Evolutionary conservation across 345 rosid species (phyloP).

Genomic region (Cardamine resedifolia): DNA sequence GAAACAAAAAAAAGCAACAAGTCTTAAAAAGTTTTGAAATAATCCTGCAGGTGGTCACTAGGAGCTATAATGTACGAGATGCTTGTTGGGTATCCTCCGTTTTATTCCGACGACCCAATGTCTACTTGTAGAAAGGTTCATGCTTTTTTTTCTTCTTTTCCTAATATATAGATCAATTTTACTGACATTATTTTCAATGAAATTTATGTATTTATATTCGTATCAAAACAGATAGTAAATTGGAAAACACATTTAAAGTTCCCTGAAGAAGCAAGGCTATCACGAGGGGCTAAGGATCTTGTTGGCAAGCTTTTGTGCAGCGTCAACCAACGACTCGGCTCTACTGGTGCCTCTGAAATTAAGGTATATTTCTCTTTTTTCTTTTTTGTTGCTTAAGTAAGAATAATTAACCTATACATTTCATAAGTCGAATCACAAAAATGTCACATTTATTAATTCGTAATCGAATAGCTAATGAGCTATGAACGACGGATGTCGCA

Average conservation of each 20-base stretch:
- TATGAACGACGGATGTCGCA: constrained; percentile 32
- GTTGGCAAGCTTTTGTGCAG: constrained; percentile 76
- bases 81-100: constrained; percentile 95
- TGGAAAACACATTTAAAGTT: constrained; percentile 96
- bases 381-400: too few species aligned
- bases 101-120: constrained; percentile 91
- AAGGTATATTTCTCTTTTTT: constrained; percentile 60
- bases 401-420: neutral
- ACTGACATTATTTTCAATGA: neutral
- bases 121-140: constrained; percentile 87
- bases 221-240: constrained; percentile 65
- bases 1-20: neutral
- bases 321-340: constrained; percentile 77
- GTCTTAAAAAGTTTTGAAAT: neutral
- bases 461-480: neutral
- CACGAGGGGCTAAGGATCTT: constrained; percentile 73
- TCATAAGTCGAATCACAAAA: constrained; percentile 30
- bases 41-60: constrained; percentile 71
- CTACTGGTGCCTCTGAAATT: constrained; percentile 80
- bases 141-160: too few species aligned
- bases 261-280: constrained; percentile 85
- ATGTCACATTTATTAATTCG: too few species aligned
- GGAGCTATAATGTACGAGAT: constrained; percentile 95
- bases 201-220: neutral
- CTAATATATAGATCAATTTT: too few species aligned